These are phyloP conservation scores for Collariella sp. DNA, from an alignment of 495 filamentous ascomycete genomes.

Conservation along the genomic window DNA sequence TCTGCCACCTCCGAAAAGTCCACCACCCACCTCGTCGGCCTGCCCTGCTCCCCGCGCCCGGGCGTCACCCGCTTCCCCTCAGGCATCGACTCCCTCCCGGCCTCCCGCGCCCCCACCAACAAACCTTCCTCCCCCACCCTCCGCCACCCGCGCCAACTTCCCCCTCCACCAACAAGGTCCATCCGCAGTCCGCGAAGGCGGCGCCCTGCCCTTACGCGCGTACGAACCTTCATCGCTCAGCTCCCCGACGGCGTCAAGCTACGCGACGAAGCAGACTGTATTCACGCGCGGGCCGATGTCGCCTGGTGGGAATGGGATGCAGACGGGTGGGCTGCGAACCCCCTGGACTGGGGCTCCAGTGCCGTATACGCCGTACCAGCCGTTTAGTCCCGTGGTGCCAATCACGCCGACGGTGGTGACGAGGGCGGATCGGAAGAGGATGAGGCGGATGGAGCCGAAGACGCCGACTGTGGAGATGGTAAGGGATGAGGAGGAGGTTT, in stretches of 20 bases:
- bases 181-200: slow-evolving; percentile 38
- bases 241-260: slow-evolving; percentile 31
- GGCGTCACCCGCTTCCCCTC: slow-evolving; percentile 40
- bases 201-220: slow-evolving; percentile 52
- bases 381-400: slow-evolving; percentile 78
- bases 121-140: background rate
- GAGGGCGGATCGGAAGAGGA: slow-evolving; percentile 62
- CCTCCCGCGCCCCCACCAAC: background rate
- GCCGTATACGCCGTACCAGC: slow-evolving; percentile 89
- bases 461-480: slow-evolving; percentile 48
- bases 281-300: slow-evolving; percentile 50
- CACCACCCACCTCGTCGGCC: slow-evolving; percentile 34
- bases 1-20: slow-evolving; percentile 38
- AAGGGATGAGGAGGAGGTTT: slow-evolving; percentile 44
- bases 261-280: slow-evolving; percentile 65
- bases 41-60: slow-evolving; percentile 41
- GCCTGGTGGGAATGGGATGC: slow-evolving; percentile 36
- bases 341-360: slow-evolving; percentile 66
- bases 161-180: background rate
- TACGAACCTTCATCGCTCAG: slow-evolving; percentile 47
- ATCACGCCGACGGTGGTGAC: slow-evolving; percentile 76
- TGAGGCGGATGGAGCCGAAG: slow-evolving; percentile 51
- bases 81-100: slow-evolving; percentile 34
- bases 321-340: slow-evolving; percentile 39
- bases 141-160: background rate